Base-by-base conservation (phyloP, 1,139 yeast genomes). In the Protomyces inundatus region DNA sequence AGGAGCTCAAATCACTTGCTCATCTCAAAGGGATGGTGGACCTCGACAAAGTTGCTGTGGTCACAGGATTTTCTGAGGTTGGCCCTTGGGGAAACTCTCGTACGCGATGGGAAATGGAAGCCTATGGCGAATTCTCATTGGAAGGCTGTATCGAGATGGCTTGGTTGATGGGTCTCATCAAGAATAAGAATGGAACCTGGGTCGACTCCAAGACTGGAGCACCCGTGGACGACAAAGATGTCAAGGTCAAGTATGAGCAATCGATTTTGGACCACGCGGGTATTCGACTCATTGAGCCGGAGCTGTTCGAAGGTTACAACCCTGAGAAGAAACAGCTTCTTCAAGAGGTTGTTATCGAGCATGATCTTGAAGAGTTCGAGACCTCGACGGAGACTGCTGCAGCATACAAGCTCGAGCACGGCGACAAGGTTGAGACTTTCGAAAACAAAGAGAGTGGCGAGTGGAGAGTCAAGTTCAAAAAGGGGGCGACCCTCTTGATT, bases 41-140 rank as follows among this genome's bases (percentile, higher is more conserved):
- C 74, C 85, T 91, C 75, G 97, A 90, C 74, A 85, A 85, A 72
- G 93, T 90, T 67, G 83, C 91, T 70, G 98, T 93, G 69, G 91
- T 91, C 67, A 91, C 98, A 63, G 98, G 98, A 78, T 93, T 91
- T 80, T 82, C 97, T 69, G 98, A 93, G 80, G 98, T 93, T 71
- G 95, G 97, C 75, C 98, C 98, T 75, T 95, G 97, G 97, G 98
- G 98, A 84, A 90, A 91, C 76, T 79, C 98, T 55, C 88, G 98
- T 83, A 93, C 98, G 67, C 86, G 98, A 82, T 93, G 98, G 98
- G 98, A 93, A 79, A 93, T 93, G 96, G 98, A 93, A 80, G 89
- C 97, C 64, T 71, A 78, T 67, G 98, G 98, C 73, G 90, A 88
- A 74, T 93, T 93, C 78, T 91, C 98, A n/a, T 81, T 93, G 73